phyloP scores from a whole-genome alignment of 192 early-diverging fungal genomes.

The Backusella sp. region DNA sequence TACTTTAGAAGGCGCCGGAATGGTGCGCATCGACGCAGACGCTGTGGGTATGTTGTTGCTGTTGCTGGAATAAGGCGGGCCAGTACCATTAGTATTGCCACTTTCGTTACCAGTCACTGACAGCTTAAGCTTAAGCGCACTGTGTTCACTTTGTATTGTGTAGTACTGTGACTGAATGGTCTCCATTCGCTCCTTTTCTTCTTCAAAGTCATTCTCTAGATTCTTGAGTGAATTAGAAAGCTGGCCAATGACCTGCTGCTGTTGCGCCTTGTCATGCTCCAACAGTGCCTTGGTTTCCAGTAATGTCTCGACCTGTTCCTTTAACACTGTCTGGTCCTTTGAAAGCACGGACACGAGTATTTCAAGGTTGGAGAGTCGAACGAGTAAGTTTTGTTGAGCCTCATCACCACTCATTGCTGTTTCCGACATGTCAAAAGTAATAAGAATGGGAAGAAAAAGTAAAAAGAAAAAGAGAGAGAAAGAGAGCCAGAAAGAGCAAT shows the following conservation, averaged over 20 bases:
- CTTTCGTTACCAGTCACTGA: neutral
- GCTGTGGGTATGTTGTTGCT: neutral
- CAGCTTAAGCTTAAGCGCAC: neutral
- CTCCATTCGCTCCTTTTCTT: slow-evolving; percentile 3
- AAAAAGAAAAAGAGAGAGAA: neutral
- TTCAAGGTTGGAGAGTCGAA: slow-evolving; percentile 3
- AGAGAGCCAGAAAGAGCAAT: neutral
- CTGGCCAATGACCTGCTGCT: neutral
- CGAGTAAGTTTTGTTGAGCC: neutral
- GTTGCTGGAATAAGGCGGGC: neutral
- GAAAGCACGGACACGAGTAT: slow-evolving; percentile 1
- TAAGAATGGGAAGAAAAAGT: neutral
- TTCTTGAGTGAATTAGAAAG: neutral
- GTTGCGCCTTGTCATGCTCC: neutral
- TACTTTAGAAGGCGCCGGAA: slow-evolving; percentile 7
- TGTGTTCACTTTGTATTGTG: neutral
- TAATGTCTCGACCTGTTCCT: neutral
- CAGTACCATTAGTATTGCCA: neutral
- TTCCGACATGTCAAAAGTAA: neutral
- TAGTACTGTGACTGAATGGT: slow-evolving; percentile 4
- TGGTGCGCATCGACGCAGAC: neutral
- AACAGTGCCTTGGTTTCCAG: neutral
- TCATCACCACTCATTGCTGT: neutral
- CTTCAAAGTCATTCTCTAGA: slow-evolving; percentile 3
- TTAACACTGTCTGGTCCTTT: neutral